Conservation (phyloP, 495 filamentous ascomycete species). For the Trypethelium eluteriae region DNA sequence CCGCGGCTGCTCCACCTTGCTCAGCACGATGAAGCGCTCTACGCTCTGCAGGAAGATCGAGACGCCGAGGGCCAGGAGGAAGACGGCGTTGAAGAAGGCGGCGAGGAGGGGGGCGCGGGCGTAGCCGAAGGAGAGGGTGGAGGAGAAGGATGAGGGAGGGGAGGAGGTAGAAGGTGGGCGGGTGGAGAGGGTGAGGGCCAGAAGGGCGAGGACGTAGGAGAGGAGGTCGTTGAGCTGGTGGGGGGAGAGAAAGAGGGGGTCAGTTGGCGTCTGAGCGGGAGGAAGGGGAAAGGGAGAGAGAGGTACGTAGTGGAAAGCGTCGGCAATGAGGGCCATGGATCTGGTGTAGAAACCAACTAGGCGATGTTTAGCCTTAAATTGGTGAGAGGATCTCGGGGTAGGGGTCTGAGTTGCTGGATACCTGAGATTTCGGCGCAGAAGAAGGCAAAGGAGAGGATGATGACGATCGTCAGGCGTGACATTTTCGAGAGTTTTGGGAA, state of each 20-base stretch:
- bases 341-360: constrained; percentile 32
- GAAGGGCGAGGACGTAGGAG: constrained; percentile 27
- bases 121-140: constrained; percentile 42
- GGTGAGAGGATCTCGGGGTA: neutral
- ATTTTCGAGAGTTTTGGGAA: constrained; percentile 17
- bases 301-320: constrained; percentile 31
- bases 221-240: constrained; percentile 27
- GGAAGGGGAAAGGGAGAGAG: neutral
- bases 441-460: constrained; percentile 45
- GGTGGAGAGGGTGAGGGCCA: constrained; percentile 24
- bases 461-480: constrained; percentile 40
- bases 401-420: constrained; percentile 20
- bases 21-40: constrained; percentile 25
- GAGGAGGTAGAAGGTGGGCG: constrained; percentile 20
- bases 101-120: constrained; percentile 27
- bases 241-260: neutral
- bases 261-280: neutral
- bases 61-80: constrained; percentile 27
- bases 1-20: neutral
- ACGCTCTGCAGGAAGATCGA: constrained; percentile 26
- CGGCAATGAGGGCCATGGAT: constrained; percentile 29
- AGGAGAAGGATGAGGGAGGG: constrained; percentile 29
- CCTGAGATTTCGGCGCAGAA: constrained; percentile 47
- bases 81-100: constrained; percentile 33
- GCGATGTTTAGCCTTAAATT: neutral